Evolutionary conservation across 164 flowering plant species (phyloP).

Genomic region (Chloranthus sessilifolius): DNA sequence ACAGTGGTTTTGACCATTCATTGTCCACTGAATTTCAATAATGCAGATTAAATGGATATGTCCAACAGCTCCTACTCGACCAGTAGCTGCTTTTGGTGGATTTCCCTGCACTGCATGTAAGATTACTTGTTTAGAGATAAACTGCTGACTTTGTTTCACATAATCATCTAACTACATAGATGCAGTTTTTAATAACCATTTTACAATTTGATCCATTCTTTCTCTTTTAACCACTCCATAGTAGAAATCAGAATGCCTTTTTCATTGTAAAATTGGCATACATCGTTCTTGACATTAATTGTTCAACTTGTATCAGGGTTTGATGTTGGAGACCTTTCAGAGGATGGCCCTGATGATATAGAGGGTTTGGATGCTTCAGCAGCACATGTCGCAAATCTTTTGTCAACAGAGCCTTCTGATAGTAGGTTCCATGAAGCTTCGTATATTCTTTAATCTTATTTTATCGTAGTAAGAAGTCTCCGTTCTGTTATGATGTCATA

Average conservation of each 20-base stretch:
- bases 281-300: background rate
- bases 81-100: constrained; percentile 45
- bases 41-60: constrained; percentile 55
- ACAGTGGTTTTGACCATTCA: background rate
- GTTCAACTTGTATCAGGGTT: constrained; percentile 77
- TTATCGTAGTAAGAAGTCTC: no score
- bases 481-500: no score
- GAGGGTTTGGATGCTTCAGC: constrained; percentile 93
- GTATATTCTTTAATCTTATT: no score
- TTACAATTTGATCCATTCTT: background rate
- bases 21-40: no score
- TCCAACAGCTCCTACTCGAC: constrained; percentile 55
- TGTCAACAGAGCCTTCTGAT: constrained; percentile 83
- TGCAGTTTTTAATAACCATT: no score
- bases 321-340: constrained; percentile 82
- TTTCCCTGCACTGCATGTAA: constrained; percentile 63
- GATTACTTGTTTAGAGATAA: constrained; percentile 21
- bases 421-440: constrained; percentile 35
- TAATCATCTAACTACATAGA: background rate
- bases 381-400: constrained; percentile 76
- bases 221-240: background rate
- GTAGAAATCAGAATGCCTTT: no score
- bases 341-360: constrained; percentile 70
- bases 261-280: no score
- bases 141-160: background rate